Evolutionary conservation across 2,329 filamentous ascomycete species (phyloP).

Genomic region (Zymoseptoria crescenta): DNA sequence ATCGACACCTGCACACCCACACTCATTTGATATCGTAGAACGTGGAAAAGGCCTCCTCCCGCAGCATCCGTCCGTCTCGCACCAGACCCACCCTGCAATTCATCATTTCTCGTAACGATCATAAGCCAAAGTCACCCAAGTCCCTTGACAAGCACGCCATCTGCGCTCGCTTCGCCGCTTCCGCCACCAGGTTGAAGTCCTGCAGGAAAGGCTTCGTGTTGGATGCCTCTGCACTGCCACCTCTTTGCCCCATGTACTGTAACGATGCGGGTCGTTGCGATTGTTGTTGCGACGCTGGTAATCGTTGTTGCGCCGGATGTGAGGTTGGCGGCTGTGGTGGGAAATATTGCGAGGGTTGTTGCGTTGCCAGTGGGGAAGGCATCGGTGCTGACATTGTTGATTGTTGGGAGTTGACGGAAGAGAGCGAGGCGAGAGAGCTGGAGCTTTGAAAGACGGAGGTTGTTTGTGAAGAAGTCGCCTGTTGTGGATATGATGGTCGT

Average conservation of each 20-base stretch:
- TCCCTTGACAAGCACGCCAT: slow-evolving; percentile 84
- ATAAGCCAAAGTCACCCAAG: slow-evolving; percentile 59
- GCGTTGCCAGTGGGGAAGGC: slow-evolving; percentile 25
- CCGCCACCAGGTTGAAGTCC: slow-evolving; percentile 78
- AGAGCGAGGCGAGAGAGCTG: slow-evolving; percentile 36
- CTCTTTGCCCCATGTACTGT: slow-evolving; percentile 26
- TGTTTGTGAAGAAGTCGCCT: slow-evolving; percentile 16
- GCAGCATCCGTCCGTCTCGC: background rate
- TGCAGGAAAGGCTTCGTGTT: slow-evolving; percentile 59
- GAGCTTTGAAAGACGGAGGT: slow-evolving; percentile 34
- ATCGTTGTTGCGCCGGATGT: slow-evolving; percentile 19
- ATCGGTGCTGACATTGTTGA: slow-evolving; percentile 28
- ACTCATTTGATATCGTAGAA: background rate
- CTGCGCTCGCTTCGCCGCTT: slow-evolving; percentile 87
- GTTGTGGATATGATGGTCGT: slow-evolving; percentile 31
- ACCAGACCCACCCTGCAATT: background rate
- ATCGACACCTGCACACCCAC: background rate
- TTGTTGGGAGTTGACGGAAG: slow-evolving; percentile 24
- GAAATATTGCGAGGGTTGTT: slow-evolving; percentile 20
- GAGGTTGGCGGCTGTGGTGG: slow-evolving; percentile 21
- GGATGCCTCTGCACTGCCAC: slow-evolving; percentile 24
- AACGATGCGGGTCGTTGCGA: slow-evolving; percentile 15
- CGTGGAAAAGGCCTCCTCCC: background rate
- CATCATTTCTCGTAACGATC: background rate
- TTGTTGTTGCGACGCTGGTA: slow-evolving; percentile 25